Evolutionary conservation across 345 rosid species (phyloP).

Genomic region (Draba incana): DNA sequence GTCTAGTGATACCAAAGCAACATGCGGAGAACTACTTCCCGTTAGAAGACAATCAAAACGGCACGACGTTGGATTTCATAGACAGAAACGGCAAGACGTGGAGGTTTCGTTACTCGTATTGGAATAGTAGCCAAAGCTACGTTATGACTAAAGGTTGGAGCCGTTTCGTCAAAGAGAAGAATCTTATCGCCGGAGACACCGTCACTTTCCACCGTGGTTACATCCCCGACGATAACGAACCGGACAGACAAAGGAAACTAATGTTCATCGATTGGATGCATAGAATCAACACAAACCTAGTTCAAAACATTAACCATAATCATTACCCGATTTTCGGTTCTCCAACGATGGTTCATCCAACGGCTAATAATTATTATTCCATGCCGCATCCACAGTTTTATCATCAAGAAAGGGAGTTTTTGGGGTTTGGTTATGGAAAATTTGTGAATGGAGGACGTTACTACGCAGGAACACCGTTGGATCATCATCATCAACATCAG

Average conservation of each 20-base stretch:
- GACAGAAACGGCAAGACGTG: conserved; percentile 73
- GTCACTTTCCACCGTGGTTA: conserved; percentile 78
- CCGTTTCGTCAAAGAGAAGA: conserved; percentile 90
- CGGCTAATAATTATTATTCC: conserved; percentile 19
- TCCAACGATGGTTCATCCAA: conserved; percentile 12
- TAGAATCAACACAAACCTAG: conserved; percentile 44
- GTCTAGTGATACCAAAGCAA: conserved; percentile 79
- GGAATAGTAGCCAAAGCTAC: conserved; percentile 96
- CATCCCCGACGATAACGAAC: conserved; percentile 57
- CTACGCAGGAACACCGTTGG: conserved; percentile 49
- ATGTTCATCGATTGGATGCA: conserved; percentile 84
- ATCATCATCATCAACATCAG: conserved; percentile 32
- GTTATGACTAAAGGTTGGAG: conserved; percentile 97
- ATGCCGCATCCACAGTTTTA: conserved; percentile 28
- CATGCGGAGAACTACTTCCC: conserved; percentile 85
- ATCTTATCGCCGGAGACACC: conserved; percentile 73
- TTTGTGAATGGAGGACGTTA: conserved; percentile 27
- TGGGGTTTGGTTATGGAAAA: conserved; percentile 39
- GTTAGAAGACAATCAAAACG: conserved; percentile 54
- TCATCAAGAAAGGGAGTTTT: conserved; percentile 36
- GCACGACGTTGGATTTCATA: conserved; percentile 73
- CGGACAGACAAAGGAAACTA: conserved; percentile 44
- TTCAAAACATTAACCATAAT: conserved; percentile 33
- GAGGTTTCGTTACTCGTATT: conserved; percentile 88
- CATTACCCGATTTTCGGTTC: conserved; percentile 26